Evolutionary conservation across 2,329 filamentous ascomycete species (phyloP).

Genomic region (Beauveria caledonica): DNA sequence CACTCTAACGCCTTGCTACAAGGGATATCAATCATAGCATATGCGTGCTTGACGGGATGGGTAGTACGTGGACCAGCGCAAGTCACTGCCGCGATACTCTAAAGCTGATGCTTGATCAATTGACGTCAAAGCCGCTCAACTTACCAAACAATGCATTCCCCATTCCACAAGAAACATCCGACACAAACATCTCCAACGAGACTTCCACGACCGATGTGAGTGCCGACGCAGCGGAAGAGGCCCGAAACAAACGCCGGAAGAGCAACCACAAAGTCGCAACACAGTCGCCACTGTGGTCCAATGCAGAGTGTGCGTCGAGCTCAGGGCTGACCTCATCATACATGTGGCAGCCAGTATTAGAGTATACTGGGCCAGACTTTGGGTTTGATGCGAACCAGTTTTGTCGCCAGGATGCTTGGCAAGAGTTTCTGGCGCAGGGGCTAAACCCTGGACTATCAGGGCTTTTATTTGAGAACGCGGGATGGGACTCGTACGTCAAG

Average conservation of each 20-base stretch:
- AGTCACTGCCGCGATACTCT: background rate
- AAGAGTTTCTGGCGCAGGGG: background rate
- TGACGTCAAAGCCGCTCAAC: background rate
- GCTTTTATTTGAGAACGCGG: conserved; percentile 2
- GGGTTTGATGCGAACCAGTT: conserved; percentile 7
- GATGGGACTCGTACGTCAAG: conserved; percentile 11
- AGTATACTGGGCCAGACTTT: conserved; percentile 12
- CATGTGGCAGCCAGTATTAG: conserved; percentile 7
- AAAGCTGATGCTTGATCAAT: background rate
- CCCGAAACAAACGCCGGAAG: background rate
- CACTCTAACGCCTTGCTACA: background rate
- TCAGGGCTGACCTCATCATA: background rate
- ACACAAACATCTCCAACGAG: background rate
- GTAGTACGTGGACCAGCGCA: background rate
- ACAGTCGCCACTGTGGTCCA: background rate
- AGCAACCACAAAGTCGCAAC: background rate
- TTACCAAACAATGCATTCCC: background rate
- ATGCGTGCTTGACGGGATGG: background rate
- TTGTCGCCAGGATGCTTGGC: conserved; percentile 3
- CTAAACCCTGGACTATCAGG: background rate
- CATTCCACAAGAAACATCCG: background rate
- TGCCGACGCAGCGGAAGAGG: background rate
- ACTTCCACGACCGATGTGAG: background rate
- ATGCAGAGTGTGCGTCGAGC: background rate
- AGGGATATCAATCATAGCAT: background rate